Base-by-base conservation (phyloP, 2,329 filamentous ascomycete genomes). In the Bretziella fagacearum region DNA sequence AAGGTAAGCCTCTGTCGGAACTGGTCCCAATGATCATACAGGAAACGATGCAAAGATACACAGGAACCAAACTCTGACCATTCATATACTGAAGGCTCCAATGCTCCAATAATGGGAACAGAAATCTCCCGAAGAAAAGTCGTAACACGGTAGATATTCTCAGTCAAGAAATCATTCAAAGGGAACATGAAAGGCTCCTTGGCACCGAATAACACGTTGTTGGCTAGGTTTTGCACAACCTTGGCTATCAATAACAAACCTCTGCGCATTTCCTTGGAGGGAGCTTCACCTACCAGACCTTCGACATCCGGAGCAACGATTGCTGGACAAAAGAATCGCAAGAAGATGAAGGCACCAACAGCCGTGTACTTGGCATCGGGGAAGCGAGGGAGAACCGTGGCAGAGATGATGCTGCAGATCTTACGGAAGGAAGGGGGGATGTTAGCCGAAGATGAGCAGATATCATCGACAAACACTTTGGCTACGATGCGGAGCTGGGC, bases 181-280 rank as follows among this genome's bases (percentile, higher is more conserved):
- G 78, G 75, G 52, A 75, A 79, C 79, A 82, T 82, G 55, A 80
- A 82, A 3, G 76, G 74, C 56, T 82, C 78, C 58, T 82, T 82
- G 27, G 76, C 75, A 3, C 79, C 78, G 53, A 82, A 82, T 1
- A 81, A 64, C 23, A 81, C 77, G 49, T 82, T 82, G 55, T 82
- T 82, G 29, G 78, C 79, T 29, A 82, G 63, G 55, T 81, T 81
- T 54, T 82, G 79, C 18, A 82, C 72, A 49, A 82, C 73, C 56
- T 82, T 82, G 43, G 79, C 77, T 53, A 82, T 81, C 26, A 82
- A 66, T 25, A 82, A 65, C 4, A 82, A 64, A 3, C 78, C 77
- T 46, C 78, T 69, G 15, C 79, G 69, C 73, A 81, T 79, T 54
- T 80, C 77, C 57, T 80, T 81, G 1, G 77, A 77, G 4, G 77